Evolutionary conservation across 176 grass and related monocot genomes (phyloP), one percentile per base, ranked within the genome.

Genomic region (Oryza rufipogon): DNA sequence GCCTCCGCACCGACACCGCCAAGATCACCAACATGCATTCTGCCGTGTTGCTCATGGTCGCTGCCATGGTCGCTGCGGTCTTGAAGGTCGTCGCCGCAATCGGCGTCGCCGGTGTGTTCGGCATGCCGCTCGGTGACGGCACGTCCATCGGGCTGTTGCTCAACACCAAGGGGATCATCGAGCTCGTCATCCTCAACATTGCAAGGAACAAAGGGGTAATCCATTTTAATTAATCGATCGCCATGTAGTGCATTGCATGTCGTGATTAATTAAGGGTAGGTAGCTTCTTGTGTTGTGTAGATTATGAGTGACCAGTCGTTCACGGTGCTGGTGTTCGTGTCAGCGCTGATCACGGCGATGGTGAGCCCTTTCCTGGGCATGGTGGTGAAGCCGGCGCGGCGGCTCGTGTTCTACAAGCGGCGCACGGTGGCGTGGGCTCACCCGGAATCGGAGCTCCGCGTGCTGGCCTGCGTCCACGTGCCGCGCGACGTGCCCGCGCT

Each of bases 311-410:
- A 85, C 46, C 87, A 97, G 64, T 77, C 88, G 3, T 97, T 94
- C 92, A 90, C 87, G n/a, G 89, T 97, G 13, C 63, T 94, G 58
- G 92, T 94, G 17, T 69, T 92, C 76, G 87, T 92, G 87, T 94
- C 94, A 1, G 83, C 87, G 56, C 14, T 87, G 49, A 52, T 90
- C 77, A 92, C 94, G 1, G 85, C 89, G 20, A 30, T 87, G 3
- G 86, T 97, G 36, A 93, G 49, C 60, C 91, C 91, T 4, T 15
- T 91, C 3, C 44, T 97, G 10, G 80, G 76, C 20, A 63, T 82
- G 25, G 82, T 94, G 19, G 85, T 92, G 10, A 94, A 88, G 79
- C 94, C 94, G 0, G 73, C 92, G 0, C 92, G 87, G 1, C 83
- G 83, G 7, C 82, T 94, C 1, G 87, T 88, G 47, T 90, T 86